These are phyloP conservation scores for Acanthamoeba culbertsoni DNA, from an alignment of 208 protist genomes.

Conservation along the genomic window DNA sequence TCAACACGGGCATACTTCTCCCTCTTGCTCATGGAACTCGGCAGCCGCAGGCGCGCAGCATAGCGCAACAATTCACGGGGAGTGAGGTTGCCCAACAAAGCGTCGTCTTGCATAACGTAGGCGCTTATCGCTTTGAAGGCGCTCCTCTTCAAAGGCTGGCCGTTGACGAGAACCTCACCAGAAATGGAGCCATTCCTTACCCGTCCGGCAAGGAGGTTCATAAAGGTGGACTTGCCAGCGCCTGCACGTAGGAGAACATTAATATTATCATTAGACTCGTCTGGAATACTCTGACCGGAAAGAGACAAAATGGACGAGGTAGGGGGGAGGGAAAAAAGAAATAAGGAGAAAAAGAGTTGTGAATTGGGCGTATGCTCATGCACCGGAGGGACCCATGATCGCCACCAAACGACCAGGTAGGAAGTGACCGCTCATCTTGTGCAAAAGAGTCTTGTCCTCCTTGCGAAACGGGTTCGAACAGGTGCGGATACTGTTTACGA, in stretches of 20 bases:
- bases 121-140: background rate
- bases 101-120: background rate
- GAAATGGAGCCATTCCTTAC: background rate
- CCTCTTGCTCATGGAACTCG: background rate
- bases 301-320: too few relatives aligned
- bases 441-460: background rate
- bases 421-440: background rate
- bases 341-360: too few relatives aligned
- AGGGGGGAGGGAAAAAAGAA: too few relatives aligned
- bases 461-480: too few relatives aligned
- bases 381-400: constrained; percentile 29
- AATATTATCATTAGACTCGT: too few relatives aligned
- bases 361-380: too few relatives aligned
- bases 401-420: background rate
- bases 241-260: background rate
- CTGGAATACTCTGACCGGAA: too few relatives aligned
- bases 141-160: background rate
- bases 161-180: background rate
- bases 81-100: background rate
- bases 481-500: too few relatives aligned
- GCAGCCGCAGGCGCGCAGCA: background rate
- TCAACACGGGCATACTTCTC: background rate
- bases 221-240: background rate
- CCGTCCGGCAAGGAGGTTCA: background rate
- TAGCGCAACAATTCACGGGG: background rate